Evolutionary conservation across 345 rosid species (phyloP).

Genomic region (Hibiscus mutabilis): DNA sequence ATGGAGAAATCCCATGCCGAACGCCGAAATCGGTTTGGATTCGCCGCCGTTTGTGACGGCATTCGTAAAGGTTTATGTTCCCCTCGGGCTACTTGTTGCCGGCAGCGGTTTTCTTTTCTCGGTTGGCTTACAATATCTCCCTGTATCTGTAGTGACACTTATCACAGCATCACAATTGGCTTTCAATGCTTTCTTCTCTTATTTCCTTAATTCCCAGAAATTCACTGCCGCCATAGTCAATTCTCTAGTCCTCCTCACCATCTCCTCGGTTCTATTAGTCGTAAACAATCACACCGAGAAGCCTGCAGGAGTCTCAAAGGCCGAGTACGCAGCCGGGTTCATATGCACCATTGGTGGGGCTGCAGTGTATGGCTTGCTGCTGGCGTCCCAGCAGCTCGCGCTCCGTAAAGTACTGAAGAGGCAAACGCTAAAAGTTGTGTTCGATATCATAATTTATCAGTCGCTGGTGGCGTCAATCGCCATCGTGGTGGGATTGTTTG

Average conservation of each 20-base stretch:
- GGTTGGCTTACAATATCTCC: conserved; percentile 31
- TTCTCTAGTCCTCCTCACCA: conserved; percentile 26
- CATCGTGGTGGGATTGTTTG: conserved; percentile 28
- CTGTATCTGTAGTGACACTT: conserved; percentile 27
- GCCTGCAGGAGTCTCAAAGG: conserved; percentile 7
- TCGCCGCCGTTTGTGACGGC: background rate
- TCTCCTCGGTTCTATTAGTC: conserved; percentile 30
- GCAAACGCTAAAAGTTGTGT: conserved; percentile 16
- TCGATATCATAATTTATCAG: conserved; percentile 33
- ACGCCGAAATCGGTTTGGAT: no score
- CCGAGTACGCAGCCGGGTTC: conserved; percentile 21
- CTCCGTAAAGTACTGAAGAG: conserved; percentile 15
- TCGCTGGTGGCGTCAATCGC: conserved; percentile 17
- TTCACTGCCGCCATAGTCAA: conserved; percentile 31
- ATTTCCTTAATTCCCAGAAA: conserved; percentile 27
- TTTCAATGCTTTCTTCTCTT: conserved; percentile 35
- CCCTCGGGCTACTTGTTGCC: conserved; percentile 17
- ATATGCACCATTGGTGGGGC: conserved; percentile 27
- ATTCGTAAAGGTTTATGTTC: background rate
- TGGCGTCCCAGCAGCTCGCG: conserved; percentile 17
- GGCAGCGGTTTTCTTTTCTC: conserved; percentile 11
- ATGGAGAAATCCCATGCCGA: background rate
- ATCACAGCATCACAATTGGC: conserved; percentile 24
- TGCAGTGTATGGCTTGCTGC: conserved; percentile 20
- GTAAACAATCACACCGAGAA: conserved; percentile 3